These are phyloP conservation scores for Yamadazyma triangularis DNA, from an alignment of 1,139 yeast species.

Conservation along the genomic window DNA sequence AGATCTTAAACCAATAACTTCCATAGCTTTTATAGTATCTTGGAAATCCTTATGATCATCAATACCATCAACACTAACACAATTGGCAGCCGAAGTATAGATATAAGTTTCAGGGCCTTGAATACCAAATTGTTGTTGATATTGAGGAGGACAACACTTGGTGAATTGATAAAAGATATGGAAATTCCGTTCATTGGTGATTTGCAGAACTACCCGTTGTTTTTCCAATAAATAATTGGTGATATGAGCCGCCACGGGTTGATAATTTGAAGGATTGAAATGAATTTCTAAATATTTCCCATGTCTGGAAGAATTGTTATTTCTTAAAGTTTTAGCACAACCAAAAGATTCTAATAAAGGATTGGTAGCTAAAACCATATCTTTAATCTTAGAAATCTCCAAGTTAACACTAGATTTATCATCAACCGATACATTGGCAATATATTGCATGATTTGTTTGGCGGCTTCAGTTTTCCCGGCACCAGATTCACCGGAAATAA, in stretches of 20 bases:
- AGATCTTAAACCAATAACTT: constrained; percentile 74
- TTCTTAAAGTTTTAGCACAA: constrained; percentile 95
- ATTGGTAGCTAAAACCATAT: constrained; percentile 96
- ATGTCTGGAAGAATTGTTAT: constrained; percentile 94
- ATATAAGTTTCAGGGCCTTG: constrained; percentile 91
- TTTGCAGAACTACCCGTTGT: constrained; percentile 93
- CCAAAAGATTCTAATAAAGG: constrained; percentile 96
- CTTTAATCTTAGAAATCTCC: constrained; percentile 79
- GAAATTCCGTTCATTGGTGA: constrained; percentile 88
- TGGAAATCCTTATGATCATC: constrained; percentile 76
- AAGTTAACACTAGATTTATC: constrained; percentile 15
- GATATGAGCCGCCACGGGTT: constrained; percentile 93
- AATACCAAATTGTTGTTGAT: constrained; percentile 80
- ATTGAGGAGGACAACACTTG: constrained; percentile 81
- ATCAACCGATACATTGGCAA: constrained; percentile 71
- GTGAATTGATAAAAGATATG: constrained; percentile 97
- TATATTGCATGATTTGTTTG: constrained; percentile 96
- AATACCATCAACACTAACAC: constrained; percentile 81
- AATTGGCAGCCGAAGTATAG: constrained; percentile 83
- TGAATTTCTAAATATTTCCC: constrained; percentile 94
- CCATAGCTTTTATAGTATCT: constrained; percentile 85
- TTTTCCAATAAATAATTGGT: constrained; percentile 93
- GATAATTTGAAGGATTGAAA: constrained; percentile 68
- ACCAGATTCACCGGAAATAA: constrained; percentile 97
- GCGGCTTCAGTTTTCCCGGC: constrained; percentile 99